These are phyloP conservation scores for Symbiodinium pilosum DNA, from an alignment of 73 alveolate species.

Conservation along the genomic window DNA sequence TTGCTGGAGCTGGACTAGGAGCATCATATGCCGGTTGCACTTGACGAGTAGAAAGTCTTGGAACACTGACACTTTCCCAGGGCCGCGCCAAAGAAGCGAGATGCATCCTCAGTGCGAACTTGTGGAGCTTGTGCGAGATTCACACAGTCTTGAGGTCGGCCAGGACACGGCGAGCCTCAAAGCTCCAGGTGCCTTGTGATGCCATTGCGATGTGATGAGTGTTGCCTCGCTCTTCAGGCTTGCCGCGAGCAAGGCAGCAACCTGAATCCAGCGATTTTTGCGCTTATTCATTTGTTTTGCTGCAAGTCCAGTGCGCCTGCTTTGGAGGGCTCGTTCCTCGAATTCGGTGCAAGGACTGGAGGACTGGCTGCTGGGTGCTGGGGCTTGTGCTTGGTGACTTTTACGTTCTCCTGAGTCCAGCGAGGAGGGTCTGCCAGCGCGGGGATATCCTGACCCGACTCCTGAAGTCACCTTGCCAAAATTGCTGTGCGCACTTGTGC, in stretches of 20 bases:
- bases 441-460: neutral
- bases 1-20: no score
- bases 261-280: no score
- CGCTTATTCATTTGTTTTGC: no score
- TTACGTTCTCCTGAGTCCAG: neutral
- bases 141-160: no score
- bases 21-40: no score
- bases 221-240: neutral
- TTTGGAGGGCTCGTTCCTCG: no score
- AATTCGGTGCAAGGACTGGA: neutral
- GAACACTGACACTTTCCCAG: neutral
- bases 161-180: no score
- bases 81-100: slow-evolving; percentile 21
- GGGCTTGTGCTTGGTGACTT: neutral
- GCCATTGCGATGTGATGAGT: neutral
- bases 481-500: neutral
- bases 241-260: neutral
- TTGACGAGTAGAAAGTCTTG: no score
- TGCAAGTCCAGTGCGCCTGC: no score
- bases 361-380: slow-evolving; percentile 5
- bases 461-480: neutral
- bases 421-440: neutral
- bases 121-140: no score
- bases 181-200: neutral
- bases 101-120: neutral